phyloP scores from a whole-genome alignment of 345 rosid species.

The Melaleuca quinquenervia region DNA sequence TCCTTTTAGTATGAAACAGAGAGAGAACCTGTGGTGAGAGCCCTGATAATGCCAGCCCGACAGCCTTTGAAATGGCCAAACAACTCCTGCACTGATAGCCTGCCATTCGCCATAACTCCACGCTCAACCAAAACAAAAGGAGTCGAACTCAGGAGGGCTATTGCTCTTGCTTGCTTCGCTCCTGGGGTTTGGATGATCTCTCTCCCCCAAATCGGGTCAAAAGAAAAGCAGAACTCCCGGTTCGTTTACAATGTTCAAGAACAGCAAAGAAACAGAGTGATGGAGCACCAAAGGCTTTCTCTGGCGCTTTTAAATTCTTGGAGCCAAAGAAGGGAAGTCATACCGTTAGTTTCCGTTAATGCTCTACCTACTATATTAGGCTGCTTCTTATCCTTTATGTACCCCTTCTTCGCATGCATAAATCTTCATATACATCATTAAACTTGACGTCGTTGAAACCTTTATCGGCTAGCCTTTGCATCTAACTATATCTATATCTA shows the following conservation, averaged over 20 bases:
- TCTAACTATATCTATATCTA: not conserved
- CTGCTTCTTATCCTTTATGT: not conserved
- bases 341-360: not conserved
- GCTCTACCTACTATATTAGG: not conserved
- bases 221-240: not conserved
- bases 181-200: not conserved
- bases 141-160: not conserved
- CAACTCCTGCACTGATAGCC: not conserved
- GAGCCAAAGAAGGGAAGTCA: not conserved
- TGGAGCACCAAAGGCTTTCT: not conserved
- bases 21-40: not conserved
- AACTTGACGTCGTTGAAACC: not conserved
- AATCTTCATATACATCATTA: not conserved
- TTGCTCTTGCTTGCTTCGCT: not conserved
- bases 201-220: not conserved
- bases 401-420: not conserved
- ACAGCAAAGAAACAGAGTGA: not conserved
- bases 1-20: not conserved
- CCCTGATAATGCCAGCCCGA: not conserved
- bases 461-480: not conserved
- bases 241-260: not conserved
- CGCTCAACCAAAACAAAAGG: not conserved
- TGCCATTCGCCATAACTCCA: not conserved
- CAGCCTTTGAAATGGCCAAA: not conserved
- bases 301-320: not conserved